phyloP scores from a whole-genome alignment of 805 yeast genomes.

The Millerozyma acaciae region DNA sequence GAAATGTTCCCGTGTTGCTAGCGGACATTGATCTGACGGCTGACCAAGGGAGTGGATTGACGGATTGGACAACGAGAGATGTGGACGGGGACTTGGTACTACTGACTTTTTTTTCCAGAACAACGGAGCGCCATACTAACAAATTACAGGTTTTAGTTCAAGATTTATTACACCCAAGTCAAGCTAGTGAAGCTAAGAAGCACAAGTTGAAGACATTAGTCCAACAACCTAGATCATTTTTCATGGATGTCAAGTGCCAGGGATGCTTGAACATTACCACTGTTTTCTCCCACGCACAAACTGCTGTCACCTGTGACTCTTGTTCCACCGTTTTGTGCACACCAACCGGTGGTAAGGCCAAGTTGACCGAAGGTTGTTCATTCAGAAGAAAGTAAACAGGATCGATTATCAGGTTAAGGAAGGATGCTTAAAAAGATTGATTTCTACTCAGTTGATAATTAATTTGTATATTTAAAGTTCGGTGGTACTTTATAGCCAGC shows the following conservation, averaged over 20 bases:
- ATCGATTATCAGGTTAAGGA: slow-evolving; percentile 5
- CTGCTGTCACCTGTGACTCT: slow-evolving; percentile 98
- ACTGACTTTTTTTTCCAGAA: too few relatives aligned
- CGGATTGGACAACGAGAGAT: too few relatives aligned
- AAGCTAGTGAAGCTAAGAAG: slow-evolving; percentile 93
- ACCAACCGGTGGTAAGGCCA: slow-evolving; percentile 99
- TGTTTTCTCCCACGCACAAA: slow-evolving; percentile 99
- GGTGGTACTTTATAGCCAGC: too few relatives aligned
- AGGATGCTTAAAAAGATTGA: slow-evolving; percentile 1
- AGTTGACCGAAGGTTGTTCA: slow-evolving; percentile 98
- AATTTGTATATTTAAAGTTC: slow-evolving; percentile 3
- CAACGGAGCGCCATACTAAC: too few relatives aligned
- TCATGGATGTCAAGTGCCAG: slow-evolving; percentile 99
- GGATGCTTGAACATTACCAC: slow-evolving; percentile 99
- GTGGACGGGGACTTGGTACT: too few relatives aligned
- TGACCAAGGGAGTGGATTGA: too few relatives aligned
- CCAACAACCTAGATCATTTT: slow-evolving; percentile 97
- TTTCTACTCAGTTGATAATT: not conserved
- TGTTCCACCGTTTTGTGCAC: slow-evolving; percentile 98
- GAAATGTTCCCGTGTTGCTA: too few relatives aligned
- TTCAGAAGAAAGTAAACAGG: slow-evolving; percentile 97
- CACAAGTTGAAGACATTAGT: slow-evolving; percentile 98
- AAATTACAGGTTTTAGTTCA: slow-evolving; percentile 83
- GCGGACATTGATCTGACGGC: too few relatives aligned
- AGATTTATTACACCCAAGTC: slow-evolving; percentile 97